phyloP scores from a whole-genome alignment of 179 eudicot species.

The Vitellaria paradoxa region DNA sequence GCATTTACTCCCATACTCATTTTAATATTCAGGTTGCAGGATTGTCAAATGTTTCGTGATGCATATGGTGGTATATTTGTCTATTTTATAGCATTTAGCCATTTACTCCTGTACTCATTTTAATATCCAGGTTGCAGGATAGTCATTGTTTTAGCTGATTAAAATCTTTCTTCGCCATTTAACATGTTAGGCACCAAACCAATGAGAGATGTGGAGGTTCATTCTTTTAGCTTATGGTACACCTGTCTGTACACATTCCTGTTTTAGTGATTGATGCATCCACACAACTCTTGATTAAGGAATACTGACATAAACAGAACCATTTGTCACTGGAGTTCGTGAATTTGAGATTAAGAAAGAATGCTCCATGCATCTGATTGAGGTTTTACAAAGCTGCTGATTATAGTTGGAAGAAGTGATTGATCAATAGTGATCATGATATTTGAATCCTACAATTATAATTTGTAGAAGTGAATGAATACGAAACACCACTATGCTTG shows the following conservation, averaged over 20 bases:
- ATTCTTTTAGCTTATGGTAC: not conserved
- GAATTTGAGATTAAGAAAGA: too few relatives aligned
- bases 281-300: not conserved
- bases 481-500: not conserved
- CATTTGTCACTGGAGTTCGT: too few relatives aligned
- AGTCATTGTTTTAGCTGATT: slow-evolving; percentile 11
- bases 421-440: not conserved
- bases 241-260: not conserved
- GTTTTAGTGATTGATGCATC: not conserved
- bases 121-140: not conserved
- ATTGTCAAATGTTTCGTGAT: slow-evolving; percentile 94
- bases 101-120: not conserved
- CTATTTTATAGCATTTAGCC: not conserved
- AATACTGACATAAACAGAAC: not conserved
- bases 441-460: not conserved
- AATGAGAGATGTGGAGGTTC: not conserved
- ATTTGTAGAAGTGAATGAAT: not conserved
- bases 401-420: not conserved
- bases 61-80: slow-evolving; percentile 76
- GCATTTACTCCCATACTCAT: not conserved
- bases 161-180: not conserved
- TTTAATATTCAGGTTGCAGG: not conserved
- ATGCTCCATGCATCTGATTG: not conserved
- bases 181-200: not conserved
- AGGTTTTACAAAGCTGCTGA: not conserved